phyloP scores from a whole-genome alignment of 208 protist genomes.

The Angomonas ambiguus region DNA sequence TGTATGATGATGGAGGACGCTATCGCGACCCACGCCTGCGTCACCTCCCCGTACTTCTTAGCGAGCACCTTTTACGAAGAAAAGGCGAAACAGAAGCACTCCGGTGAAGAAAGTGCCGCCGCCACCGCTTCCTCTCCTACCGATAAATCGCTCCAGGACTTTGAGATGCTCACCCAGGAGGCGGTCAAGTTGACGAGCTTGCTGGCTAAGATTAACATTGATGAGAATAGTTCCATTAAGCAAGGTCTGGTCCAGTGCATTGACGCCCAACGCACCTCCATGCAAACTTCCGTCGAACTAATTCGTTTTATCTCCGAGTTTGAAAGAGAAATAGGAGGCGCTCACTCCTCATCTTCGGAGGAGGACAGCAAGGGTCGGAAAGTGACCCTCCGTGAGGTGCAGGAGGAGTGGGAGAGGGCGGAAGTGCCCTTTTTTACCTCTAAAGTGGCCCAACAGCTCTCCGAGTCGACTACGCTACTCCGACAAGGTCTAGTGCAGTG shows the following conservation, averaged over 20 bases:
- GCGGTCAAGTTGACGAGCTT: not conserved
- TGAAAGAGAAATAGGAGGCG: slow-evolving; percentile 36
- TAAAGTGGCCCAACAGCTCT: slow-evolving; percentile 22
- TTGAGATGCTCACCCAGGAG: not conserved
- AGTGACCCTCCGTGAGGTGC: slow-evolving; percentile 43
- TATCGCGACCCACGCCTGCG: slow-evolving; percentile 46
- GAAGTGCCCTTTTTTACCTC: slow-evolving; percentile 36
- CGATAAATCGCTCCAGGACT: no score
- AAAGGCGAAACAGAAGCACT: not conserved
- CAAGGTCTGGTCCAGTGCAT: slow-evolving; percentile 29
- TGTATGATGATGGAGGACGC: slow-evolving; percentile 57
- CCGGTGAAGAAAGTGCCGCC: slow-evolving; percentile 1
- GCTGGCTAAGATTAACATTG: slow-evolving; percentile 39
- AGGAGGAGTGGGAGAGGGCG: slow-evolving; percentile 55
- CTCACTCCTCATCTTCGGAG: slow-evolving; percentile 6
- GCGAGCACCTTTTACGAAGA: slow-evolving; percentile 7
- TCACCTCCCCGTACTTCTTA: slow-evolving; percentile 38
- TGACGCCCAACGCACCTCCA: slow-evolving; percentile 23
- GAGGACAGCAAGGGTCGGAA: not conserved
- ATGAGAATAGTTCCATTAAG: slow-evolving; percentile 26
- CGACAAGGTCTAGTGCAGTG: slow-evolving; percentile 28
- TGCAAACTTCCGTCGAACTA: slow-evolving; percentile 31
- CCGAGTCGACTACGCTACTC: slow-evolving; percentile 22
- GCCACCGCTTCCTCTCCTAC: no score
- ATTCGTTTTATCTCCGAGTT: slow-evolving; percentile 48